Conservation (phyloP, 2,329 filamentous ascomycete genomes). For the Camillea tinctor region DNA sequence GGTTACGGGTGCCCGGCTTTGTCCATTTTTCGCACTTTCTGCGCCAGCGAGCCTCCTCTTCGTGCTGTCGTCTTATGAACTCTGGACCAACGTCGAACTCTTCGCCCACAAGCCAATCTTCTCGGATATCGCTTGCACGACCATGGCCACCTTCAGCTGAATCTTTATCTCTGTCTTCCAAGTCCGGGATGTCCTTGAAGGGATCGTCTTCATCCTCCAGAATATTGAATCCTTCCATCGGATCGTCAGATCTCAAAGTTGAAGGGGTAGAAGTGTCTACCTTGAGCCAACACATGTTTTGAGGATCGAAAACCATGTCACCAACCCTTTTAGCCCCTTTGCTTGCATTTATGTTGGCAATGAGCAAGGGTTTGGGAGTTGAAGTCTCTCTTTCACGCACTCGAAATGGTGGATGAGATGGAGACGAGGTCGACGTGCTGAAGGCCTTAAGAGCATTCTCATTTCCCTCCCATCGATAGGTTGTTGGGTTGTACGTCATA, state of each 20-base stretch:
- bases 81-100: conserved; percentile 97
- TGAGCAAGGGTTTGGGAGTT: conserved; percentile 73
- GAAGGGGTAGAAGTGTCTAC: conserved; percentile 52
- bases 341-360: conserved; percentile 81
- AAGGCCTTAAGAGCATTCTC: conserved; percentile 82
- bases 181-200: conserved; percentile 91
- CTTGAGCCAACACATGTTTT: conserved; percentile 97
- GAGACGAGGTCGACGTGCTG: conserved; percentile 60
- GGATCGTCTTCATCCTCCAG: conserved; percentile 88
- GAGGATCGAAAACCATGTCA: conserved; percentile 98
- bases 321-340: conserved; percentile 91
- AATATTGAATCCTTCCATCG: conserved; percentile 65
- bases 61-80: conserved; percentile 83
- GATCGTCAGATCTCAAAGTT: conserved; percentile 52
- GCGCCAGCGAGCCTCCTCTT: conserved; percentile 90
- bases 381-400: conserved; percentile 55
- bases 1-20: conserved; percentile 53
- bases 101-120: conserved; percentile 86
- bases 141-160: conserved; percentile 47
- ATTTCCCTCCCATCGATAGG: conserved; percentile 93
- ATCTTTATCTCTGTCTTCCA: conserved; percentile 66
- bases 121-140: conserved; percentile 61
- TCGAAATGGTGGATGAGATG: conserved; percentile 42
- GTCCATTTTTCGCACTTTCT: conserved; percentile 88
- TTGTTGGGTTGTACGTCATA: conserved; percentile 90